Base-by-base conservation (phyloP, 495 filamentous ascomycete species). In the Opeltia flavorubescens region DNA sequence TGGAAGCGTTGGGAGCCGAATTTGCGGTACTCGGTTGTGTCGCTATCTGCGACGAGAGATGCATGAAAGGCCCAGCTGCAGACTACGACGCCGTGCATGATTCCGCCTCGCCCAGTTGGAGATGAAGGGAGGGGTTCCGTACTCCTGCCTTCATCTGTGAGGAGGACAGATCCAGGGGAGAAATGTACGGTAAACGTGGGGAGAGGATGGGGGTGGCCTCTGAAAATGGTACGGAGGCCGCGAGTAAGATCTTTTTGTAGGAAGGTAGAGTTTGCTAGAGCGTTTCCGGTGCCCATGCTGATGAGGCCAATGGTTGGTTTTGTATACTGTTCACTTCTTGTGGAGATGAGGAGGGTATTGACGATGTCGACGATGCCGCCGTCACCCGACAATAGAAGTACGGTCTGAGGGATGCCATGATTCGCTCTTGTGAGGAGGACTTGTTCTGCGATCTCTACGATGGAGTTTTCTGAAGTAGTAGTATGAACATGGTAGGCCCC, bases 61-160 rank as follows among this genome's bases (percentile, higher is more conserved):
- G 89, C 84, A 59, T 96, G 89, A 48, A 95, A 74, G 29, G 82
- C 89, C 77, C 88, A 94, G 51, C 80, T 86, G 25, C 78, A 77
- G 11, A 95, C 88, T 26, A 95, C 83, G 11, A 80, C 81, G n/a
- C 86, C 86, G 53, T 76, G 71, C 18, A 89, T 61, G 24, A 46
- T 63, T 17, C 50, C 43, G 3, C 9, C n/a, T n/a, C n/a, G 23
- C 26, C 43, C 45, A 35, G 63, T 61, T 4, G 52, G 43, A 1
- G 60, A 43, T 0, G 44, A 43, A 24, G 50, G 53, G 24, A 60
- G 25, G 30, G 60, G 52, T 33, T 58, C 50, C 21, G 63, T 47
- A 5, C 50, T 48, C n/a, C 50, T 57, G 21, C 66, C 67, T 36
- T 67, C 62, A n/a, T 66, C 56, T 5, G 52, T 43, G n/a, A 70